Conservation (phyloP, 2,329 filamentous ascomycete species). For the Sclerotinia spermophila region DNA sequence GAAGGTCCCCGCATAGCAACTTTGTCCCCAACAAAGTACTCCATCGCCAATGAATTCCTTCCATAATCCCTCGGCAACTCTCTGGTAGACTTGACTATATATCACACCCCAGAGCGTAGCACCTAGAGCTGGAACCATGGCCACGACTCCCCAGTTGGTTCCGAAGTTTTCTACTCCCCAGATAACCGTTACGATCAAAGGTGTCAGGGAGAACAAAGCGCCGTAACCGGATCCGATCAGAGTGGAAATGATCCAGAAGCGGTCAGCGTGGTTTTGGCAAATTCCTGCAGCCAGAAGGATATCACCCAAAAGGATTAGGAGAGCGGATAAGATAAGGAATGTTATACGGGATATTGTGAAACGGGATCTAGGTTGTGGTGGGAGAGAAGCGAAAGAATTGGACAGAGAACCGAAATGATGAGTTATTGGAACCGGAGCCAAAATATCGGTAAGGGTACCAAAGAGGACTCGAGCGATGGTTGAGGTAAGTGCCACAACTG, state of each 20-base stretch:
- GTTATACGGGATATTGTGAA: constrained; percentile 71
- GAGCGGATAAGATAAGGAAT: constrained; percentile 73
- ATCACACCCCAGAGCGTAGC: constrained; percentile 86
- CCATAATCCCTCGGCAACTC: constrained; percentile 50
- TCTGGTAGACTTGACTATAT: constrained; percentile 80
- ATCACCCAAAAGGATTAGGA: constrained; percentile 72
- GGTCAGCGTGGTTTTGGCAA: constrained; percentile 68
- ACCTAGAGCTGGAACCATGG: constrained; percentile 83
- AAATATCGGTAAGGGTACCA: constrained; percentile 80
- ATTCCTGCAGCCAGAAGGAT: constrained; percentile 72
- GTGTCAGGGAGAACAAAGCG: constrained; percentile 82
- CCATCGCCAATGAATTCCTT: constrained; percentile 41
- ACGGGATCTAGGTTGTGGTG: constrained; percentile 35
- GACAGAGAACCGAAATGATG: constrained; percentile 30
- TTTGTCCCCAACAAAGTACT: constrained; percentile 72
- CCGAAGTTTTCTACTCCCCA: constrained; percentile 99
- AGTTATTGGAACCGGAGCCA: constrained; percentile 59
- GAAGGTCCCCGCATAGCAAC: constrained; percentile 77
- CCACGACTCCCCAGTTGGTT: constrained; percentile 95
- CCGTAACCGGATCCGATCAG: constrained; percentile 90
- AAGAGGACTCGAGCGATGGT: constrained; percentile 88
- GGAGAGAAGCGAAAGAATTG: constrained; percentile 39
- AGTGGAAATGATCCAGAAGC: constrained; percentile 83
- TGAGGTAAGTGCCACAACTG: constrained; percentile 84
- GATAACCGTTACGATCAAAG: constrained; percentile 92